Base-by-base conservation (phyloP, 257 asterid species). In the Voacanga thouarsii region DNA sequence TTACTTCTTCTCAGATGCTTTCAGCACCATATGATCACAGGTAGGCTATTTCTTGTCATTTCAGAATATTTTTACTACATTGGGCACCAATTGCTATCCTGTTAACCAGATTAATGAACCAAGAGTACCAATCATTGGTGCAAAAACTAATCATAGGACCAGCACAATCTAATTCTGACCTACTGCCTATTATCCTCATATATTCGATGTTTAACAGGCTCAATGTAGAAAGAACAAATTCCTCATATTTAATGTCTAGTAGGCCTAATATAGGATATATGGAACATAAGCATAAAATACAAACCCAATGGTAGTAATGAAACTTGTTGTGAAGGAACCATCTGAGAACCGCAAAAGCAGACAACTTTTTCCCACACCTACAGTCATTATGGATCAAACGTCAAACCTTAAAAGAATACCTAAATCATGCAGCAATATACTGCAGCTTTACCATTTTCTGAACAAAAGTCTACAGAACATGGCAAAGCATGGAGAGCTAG, bases 231-330 rank as follows among this genome's bases (percentile, higher is more conserved):
- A 37, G 19, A 69, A 55, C n/a, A 43, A 19, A 39, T 23, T n/a
- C 12, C 5, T 59, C 44, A 9, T 45, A 5, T 61, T 28, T 44
- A 59, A 72, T 23, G 19, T 49, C 43, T 2, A 72, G 43, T 6
- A 43, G 12, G 8, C 55, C 50, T 63, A 75, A 77, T 1, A 6
- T 3, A 65, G 80, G n/a, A 47, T 18, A 72, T 12, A 56, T 18
- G 41, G 67, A 30, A 79, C 51, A 75, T 72, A 83, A 78, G n/a
- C 66, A 10, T 23, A 71, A 73, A 79, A 77, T 63, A 87, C 96
- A 76, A 84, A 92, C 96, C 97, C 94, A 82, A 92, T 92, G 68
- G 94, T 92, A 74, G 96, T 90, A 75, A 92, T 92, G 86, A 89
- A 92, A 81, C 94, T 92, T 74, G 96, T 90, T 23, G 92, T 87